These are phyloP conservation scores for Schizosaccharomyces japonicus DNA, from an alignment of 805 yeast species.

Conservation along the genomic window DNA sequence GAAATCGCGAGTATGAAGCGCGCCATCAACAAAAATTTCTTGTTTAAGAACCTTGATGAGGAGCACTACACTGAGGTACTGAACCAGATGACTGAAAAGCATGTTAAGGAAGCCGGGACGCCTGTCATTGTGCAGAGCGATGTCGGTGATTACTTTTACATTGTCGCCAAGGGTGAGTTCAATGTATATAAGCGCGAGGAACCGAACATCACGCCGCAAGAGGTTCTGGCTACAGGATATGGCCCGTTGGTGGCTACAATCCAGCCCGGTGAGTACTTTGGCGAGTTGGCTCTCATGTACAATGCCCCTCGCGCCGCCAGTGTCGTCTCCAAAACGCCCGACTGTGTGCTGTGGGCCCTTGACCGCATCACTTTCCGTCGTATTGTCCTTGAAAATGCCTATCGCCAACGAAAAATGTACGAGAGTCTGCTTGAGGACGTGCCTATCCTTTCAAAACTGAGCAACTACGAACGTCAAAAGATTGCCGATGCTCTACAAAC, in stretches of 20 bases:
- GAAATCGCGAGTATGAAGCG: slow-evolving; percentile 46
- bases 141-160: slow-evolving; percentile 79
- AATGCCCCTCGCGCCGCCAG: slow-evolving; percentile 96
- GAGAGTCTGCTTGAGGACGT: slow-evolving; percentile 73
- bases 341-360: slow-evolving; percentile 67
- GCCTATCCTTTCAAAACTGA: slow-evolving; percentile 49
- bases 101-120: slow-evolving; percentile 19
- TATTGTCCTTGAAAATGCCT: slow-evolving; percentile 72
- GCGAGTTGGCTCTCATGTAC: slow-evolving; percentile 92
- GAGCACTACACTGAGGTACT: slow-evolving; percentile 57
- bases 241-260: slow-evolving; percentile 45
- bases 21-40: slow-evolving; percentile 55
- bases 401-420: slow-evolving; percentile 71
- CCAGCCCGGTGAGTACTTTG: slow-evolving; percentile 79
- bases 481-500: slow-evolving; percentile 86
- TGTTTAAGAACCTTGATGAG: slow-evolving; percentile 62
- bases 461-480: slow-evolving; percentile 64
- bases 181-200: slow-evolving; percentile 26
- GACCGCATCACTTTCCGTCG: slow-evolving; percentile 84
- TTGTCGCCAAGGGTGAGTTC: slow-evolving; percentile 64
- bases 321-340: slow-evolving; percentile 39
- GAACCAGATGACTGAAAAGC: slow-evolving; percentile 58
- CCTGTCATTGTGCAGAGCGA: slow-evolving; percentile 75
- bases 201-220: not conserved
- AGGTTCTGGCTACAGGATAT: not conserved